A percentile compares a stretch with the other conserved stretches of the same genome.
Evolutionary conservation across 768 basidiomycete genomes (phyloP).

Genomic region (Daedaleopsis nitida): DNA sequence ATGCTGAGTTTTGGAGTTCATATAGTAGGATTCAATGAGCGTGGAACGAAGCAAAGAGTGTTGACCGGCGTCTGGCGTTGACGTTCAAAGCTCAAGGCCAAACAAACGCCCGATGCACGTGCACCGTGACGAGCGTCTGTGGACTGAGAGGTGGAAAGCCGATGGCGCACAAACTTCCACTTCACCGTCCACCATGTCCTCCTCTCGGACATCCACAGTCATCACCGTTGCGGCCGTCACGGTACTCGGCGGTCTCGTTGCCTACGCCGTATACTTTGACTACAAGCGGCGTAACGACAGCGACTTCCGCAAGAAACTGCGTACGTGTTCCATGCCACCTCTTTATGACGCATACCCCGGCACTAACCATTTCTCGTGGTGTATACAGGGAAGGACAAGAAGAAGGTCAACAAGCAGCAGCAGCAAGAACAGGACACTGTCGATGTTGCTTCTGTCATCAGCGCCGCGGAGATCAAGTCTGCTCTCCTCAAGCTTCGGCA

Average conservation of each 20-base stretch:
- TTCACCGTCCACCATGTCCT: constrained; percentile 27
- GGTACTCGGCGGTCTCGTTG: constrained; percentile 55
- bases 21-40: no score
- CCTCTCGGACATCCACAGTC: constrained; percentile 38
- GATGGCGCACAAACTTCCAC: constrained; percentile 20
- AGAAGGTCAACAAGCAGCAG: constrained; percentile 74
- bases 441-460: constrained; percentile 23
- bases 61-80: no score
- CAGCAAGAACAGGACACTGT: constrained; percentile 41
- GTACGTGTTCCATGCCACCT: constrained; percentile 49
- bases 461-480: constrained; percentile 53
- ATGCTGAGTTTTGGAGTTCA: no score
- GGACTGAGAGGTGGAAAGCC: constrained; percentile 5
- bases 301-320: constrained; percentile 85
- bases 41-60: no score
- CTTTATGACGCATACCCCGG: constrained; percentile 11
- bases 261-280: constrained; percentile 94
- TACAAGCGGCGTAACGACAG: constrained; percentile 88
- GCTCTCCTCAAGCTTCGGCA: constrained; percentile 67
- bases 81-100: background rate
- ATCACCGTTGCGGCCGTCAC: constrained; percentile 48
- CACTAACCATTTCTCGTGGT: background rate
- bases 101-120: constrained; percentile 5
- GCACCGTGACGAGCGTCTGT: constrained; percentile 15
- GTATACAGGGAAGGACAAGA: constrained; percentile 83